Base-by-base conservation (phyloP, 2,329 filamentous ascomycete genomes). In the Talaromyces marneffei region DNA sequence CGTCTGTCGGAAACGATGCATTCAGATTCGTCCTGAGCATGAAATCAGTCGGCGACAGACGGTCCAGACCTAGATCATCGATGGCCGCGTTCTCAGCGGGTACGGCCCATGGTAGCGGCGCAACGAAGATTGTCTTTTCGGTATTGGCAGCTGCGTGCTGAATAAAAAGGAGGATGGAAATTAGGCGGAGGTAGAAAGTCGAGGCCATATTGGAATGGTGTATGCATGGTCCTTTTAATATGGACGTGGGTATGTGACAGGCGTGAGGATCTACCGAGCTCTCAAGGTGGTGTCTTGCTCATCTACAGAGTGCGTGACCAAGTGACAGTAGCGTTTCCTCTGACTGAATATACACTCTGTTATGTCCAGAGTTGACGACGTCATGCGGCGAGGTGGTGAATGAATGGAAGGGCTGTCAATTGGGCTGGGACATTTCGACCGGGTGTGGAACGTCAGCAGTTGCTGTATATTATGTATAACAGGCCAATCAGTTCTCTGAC, bases 101-200 rank as follows among this genome's bases (percentile, higher is more conserved):
- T 50, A 89, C 75, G 59, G 80, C 74, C 68, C 85, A 74, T 33
- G 80, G 74, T 33, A 78, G 71, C 10, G 92, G 92, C 23, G 85
- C 91, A 37, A 88, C 79, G 78, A 99, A 97, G 70, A 97, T 91
- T 67, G 85, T 82, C 77, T 99, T 99, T 74, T 97, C 94, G 60
- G 89, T 88, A 74, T 99, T 97, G 73, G 89, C 91, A 23, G 60
- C 39, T 5, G 57, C 63, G 31, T 42, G n/a, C 5, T 29, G 69
- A 39, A 29, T 65, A 9, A 29, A 65, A 37, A 31, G 61, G 63
- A 31, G 68, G 53, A 8, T 48, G 62, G 33, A 33, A 14, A 53
- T 42, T 23, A 60, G 42, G 6, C 59, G 48, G 59, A 68, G 46
- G 39, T 50, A 62, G 14, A 42, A n/a, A 9, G 20, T 52, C 27